Evolutionary conservation across 2,329 filamentous ascomycete genomes (phyloP).

Genomic region (Dothiorella sarmentorum): DNA sequence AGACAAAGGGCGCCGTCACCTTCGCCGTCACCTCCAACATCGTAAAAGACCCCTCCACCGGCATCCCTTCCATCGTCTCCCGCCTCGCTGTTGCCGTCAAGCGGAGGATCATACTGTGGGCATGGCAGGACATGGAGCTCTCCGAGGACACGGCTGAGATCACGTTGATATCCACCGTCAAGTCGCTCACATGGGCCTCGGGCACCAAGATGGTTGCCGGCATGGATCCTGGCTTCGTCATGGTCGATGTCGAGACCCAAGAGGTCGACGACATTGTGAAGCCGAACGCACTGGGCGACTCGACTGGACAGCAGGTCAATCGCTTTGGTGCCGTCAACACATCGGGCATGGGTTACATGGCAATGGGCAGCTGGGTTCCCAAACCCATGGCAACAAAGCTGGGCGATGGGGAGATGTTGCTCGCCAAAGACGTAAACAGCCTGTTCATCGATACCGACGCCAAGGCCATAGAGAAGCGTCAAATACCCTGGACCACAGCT

Average conservation of each 20-base stretch:
- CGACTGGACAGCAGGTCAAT: constrained; percentile 61
- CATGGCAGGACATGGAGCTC: constrained; percentile 93
- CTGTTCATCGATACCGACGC: constrained; percentile 84
- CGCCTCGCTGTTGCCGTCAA: constrained; percentile 90
- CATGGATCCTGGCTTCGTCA: constrained; percentile 85
- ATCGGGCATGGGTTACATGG: constrained; percentile 94
- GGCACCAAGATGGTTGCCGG: constrained; percentile 85
- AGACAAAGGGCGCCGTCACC: constrained; percentile 81
- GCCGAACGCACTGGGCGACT: constrained; percentile 66
- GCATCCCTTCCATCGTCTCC: constrained; percentile 89
- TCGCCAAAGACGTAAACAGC: constrained; percentile 98
- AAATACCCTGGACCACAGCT: constrained; percentile 87
- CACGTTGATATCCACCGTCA: constrained; percentile 75
- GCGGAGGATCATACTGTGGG: constrained; percentile 83
- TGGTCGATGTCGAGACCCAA: constrained; percentile 77
- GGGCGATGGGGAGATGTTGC: constrained; percentile 75
- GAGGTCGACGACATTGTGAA: constrained; percentile 75
- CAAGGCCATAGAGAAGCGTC: constrained; percentile 74
- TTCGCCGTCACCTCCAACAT: constrained; percentile 97
- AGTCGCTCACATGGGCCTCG: constrained; percentile 86
- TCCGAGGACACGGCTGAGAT: constrained; percentile 71
- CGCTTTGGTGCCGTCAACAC: constrained; percentile 80
- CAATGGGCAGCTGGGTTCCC: constrained; percentile 85
- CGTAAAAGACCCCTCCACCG: constrained; percentile 79
- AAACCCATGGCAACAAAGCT: constrained; percentile 84